Base-by-base conservation (phyloP, 805 yeast species). In the Kurtzmaniella cleridarum region DNA sequence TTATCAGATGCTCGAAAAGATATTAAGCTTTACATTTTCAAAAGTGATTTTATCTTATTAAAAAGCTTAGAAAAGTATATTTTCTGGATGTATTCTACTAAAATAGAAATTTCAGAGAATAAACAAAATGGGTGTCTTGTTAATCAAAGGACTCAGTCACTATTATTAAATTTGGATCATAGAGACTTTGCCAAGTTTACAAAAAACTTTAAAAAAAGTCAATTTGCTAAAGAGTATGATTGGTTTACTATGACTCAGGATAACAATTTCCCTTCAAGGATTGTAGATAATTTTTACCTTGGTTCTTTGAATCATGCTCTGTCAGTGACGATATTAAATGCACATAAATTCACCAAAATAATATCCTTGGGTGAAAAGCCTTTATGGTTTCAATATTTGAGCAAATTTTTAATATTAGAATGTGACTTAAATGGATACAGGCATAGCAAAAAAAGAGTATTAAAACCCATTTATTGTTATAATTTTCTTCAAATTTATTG, bases 291-390 rank as follows among this genome's bases (percentile, higher is more conserved):
- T 32, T 43, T 61, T 12, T 62, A 50, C 35, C 48, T 65, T 37
- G 69, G 70, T 0, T 58, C 66, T 1, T 46, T 55, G 30, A 46
- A 47, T 34, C 69, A 63, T 46, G 67, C 69, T 3, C 54, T 53
- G 34, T 64, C 69, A 1, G 39, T 39, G 1, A 54, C 64, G 1
- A 44, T 65, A 3, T 37, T 64, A 34, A 42, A 51, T 27, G 34
- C 57, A 2, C 44, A 54, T 40, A 47, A 51, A 13, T 49, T 63
- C 31, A 44, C 51, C 10, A 49, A 51, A 27, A 43, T 64, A 20
- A 54, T 64, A 3, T 58, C 67, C 2, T 53, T 65, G 23, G 71
- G 69, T 23, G 69, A 62, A 41, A 49, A 51, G 38, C 71, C 71
- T 0, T 29, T 33, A 5, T 65, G 70, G 70, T 51, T 58, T 31